Percentiles rank a stretch among this genome's conserved stretches.
Conservation (phyloP, 192 early-diverging fungal genomes). For the Coemansia sp. region DNA sequence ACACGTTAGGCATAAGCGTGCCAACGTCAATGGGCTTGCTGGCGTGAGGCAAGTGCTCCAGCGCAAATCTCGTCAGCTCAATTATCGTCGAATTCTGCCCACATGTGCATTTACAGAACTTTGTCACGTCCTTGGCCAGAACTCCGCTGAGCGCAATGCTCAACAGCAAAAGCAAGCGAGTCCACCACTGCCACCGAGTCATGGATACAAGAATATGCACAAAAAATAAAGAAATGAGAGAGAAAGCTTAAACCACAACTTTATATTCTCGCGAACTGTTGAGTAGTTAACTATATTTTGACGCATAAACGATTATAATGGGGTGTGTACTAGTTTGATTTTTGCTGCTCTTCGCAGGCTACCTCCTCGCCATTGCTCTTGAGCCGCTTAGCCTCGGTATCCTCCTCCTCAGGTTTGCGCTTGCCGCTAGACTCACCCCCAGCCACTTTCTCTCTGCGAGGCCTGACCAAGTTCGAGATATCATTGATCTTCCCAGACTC, state of each 20-base stretch:
- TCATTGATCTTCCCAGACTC: constrained; percentile 48
- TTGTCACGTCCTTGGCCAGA: constrained; percentile 30
- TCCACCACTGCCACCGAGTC: neutral
- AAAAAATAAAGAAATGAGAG: neutral
- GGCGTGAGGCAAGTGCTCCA: constrained; percentile 45
- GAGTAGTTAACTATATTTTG: neutral
- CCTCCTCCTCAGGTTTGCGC: constrained; percentile 16
- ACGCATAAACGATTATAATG: neutral
- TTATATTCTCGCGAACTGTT: neutral
- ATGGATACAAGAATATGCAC: neutral
- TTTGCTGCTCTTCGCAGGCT: neutral
- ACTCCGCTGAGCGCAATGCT: neutral
- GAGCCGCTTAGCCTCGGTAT: constrained; percentile 29
- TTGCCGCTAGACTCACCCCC: constrained; percentile 10
- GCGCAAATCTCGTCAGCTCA: constrained; percentile 45
- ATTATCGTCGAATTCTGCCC: constrained; percentile 53
- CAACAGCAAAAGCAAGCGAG: neutral
- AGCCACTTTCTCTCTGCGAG: constrained; percentile 16
- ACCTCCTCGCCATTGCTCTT: constrained; percentile 2
- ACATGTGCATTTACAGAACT: constrained; percentile 54
- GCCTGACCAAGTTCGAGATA: constrained; percentile 30
- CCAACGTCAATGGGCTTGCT: constrained; percentile 47
- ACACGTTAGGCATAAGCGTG: constrained; percentile 50
- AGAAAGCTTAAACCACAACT: no score
- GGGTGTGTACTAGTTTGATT: neutral